Percentiles rank a stretch among this genome's conserved stretches.
Conservation (phyloP, 2,329 filamentous ascomycete genomes). For the Botrytis hyacinthi region DNA sequence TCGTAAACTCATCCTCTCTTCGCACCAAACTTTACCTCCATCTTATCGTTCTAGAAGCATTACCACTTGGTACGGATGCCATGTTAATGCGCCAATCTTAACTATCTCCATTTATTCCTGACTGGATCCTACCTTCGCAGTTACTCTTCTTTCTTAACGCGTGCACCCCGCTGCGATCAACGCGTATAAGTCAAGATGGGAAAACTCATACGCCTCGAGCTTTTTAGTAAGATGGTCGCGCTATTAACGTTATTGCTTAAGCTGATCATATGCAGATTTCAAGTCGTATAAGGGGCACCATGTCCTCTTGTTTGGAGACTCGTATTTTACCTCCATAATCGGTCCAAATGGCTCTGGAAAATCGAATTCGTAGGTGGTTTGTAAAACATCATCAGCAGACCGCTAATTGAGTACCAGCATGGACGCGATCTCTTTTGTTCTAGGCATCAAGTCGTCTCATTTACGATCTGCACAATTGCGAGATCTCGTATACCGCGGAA, state of each 20-base stretch:
- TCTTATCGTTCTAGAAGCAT: not conserved
- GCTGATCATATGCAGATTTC: constrained; percentile 65
- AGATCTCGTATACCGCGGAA: constrained; percentile 93
- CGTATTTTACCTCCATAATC: constrained; percentile 98
- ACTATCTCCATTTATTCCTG: constrained; percentile 1
- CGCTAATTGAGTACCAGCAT: constrained; percentile 59
- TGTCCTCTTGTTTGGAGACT: constrained; percentile 89
- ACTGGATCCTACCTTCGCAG: not conserved
- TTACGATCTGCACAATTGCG: constrained; percentile 89
- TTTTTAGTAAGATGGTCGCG: constrained; percentile 68
- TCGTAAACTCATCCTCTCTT: not conserved
- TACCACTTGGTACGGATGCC: not conserved
- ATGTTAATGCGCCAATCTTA: not conserved
- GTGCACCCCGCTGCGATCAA: constrained; percentile 29
- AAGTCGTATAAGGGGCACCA: constrained; percentile 99
- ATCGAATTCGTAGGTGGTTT: constrained; percentile 82
- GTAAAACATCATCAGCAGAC: constrained; percentile 21
- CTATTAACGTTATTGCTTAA: not conserved
- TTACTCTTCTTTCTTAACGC: constrained; percentile 24
- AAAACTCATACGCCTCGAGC: constrained; percentile 90
- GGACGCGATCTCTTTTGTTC: constrained; percentile 98
- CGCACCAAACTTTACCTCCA: too few relatives aligned
- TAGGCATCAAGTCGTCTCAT: constrained; percentile 98
- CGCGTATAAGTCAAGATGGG: constrained; percentile 65
- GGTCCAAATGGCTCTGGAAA: constrained; percentile 99